Evolutionary conservation across 2,329 filamentous ascomycete species (phyloP).

Genomic region (Beauveria sp.): DNA sequence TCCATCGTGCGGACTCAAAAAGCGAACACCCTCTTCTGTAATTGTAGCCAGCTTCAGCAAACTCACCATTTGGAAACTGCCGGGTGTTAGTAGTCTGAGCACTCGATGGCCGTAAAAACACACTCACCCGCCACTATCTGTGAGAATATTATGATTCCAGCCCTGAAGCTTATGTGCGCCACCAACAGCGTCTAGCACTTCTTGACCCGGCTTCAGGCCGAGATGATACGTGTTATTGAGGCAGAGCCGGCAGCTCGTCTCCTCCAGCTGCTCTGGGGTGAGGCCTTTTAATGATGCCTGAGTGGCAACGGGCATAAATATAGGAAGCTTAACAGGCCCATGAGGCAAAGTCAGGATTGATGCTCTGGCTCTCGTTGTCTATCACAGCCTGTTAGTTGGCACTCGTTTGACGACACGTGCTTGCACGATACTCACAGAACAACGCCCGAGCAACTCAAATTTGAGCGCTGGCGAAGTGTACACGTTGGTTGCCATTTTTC

Average conservation of each 20-base stretch:
- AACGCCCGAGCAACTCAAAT: conserved; percentile 70
- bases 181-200: conserved; percentile 76
- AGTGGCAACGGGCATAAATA: conserved; percentile 98
- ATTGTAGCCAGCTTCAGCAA: conserved; percentile 86
- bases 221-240: conserved; percentile 98
- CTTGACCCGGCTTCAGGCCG: conserved; percentile 88
- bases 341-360: conserved; percentile 84
- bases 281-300: conserved; percentile 93
- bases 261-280: conserved; percentile 84
- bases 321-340: conserved; percentile 79
- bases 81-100: neutral
- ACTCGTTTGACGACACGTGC: neutral
- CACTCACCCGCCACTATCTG: conserved; percentile 62
- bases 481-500: conserved; percentile 44
- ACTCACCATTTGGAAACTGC: conserved; percentile 97
- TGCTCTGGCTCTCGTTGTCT: conserved; percentile 93
- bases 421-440: conserved; percentile 56
- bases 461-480: conserved; percentile 59
- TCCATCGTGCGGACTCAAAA: conserved; percentile 93
- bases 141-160: conserved; percentile 93
- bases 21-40: conserved; percentile 91
- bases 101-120: conserved; percentile 14
- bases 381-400: conserved; percentile 7
- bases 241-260: conserved; percentile 82
- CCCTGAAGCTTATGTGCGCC: conserved; percentile 92